These are phyloP conservation scores for Syncephalastrum contaminatum DNA, from an alignment of 371 early-diverging fungal species.

Conservation along the genomic window DNA sequence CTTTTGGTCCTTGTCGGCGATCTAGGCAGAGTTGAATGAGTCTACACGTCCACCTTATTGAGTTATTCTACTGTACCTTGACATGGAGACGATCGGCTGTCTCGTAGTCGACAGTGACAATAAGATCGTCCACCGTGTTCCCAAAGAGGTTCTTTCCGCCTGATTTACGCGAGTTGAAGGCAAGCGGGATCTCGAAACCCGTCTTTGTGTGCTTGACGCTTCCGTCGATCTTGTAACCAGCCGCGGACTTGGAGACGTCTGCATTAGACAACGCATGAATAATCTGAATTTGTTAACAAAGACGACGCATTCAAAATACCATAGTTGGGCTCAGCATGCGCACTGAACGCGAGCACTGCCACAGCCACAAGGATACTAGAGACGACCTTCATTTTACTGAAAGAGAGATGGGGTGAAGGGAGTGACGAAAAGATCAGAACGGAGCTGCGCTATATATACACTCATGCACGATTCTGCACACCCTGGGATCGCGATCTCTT, in stretches of 20 bases:
- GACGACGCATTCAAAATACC: conserved; percentile 1
- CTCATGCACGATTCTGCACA: not conserved
- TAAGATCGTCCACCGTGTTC: conserved; percentile 38
- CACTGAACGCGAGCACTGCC: not conserved
- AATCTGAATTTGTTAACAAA: not conserved
- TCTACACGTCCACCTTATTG: no score
- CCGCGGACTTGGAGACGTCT: conserved; percentile 12
- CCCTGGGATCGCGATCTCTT: not conserved
- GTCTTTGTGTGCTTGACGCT: conserved; percentile 20
- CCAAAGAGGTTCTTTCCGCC: conserved; percentile 34
- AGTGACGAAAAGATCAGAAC: not conserved
- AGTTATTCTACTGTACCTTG: conserved; percentile 20
- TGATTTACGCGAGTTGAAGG: conserved; percentile 6
- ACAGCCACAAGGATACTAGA: conserved; percentile 2
- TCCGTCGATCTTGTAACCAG: conserved; percentile 22
- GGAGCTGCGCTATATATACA: not conserved
- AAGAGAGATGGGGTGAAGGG: not conserved
- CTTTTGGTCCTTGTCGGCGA: conserved; percentile 43
- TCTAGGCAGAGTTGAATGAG: conserved; percentile 15
- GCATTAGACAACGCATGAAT: not conserved
- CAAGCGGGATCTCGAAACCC: conserved; percentile 25
- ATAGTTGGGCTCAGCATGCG: conserved; percentile 3
- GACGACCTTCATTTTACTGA: not conserved
- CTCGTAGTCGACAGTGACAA: conserved; percentile 50
- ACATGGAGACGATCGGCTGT: conserved; percentile 51